A percentile compares a stretch with the other conserved stretches of the same genome.
Evolutionary conservation across 2,329 filamentous ascomycete genomes (phyloP).

Genomic region (Penicillium sp.): DNA sequence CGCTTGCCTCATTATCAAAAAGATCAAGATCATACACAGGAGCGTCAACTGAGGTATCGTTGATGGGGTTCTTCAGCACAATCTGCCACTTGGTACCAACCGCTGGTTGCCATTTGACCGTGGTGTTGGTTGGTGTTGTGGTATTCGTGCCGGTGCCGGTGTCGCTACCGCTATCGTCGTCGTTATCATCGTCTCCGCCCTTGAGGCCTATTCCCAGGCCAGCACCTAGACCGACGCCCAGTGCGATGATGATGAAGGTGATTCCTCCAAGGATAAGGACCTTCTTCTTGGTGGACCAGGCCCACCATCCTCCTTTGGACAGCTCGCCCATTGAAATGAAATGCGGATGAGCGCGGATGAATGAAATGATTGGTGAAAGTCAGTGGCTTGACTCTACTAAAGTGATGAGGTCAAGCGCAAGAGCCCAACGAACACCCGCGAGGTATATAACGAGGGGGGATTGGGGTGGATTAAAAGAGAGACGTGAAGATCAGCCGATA

Average conservation of each 20-base stretch:
- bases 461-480: background rate
- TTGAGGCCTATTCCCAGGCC: conserved; percentile 60
- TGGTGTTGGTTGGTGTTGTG: conserved; percentile 25
- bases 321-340: conserved; percentile 6
- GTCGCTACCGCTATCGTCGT: conserved; percentile 25
- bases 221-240: conserved; percentile 59
- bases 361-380: background rate
- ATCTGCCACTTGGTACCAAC: conserved; percentile 64
- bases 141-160: conserved; percentile 22
- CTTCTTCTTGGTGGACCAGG: conserved; percentile 39
- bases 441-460: background rate
- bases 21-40: conserved; percentile 64
- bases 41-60: conserved; percentile 53
- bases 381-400: background rate
- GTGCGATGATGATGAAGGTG: conserved; percentile 42
- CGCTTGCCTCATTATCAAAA: conserved; percentile 54
- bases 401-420: background rate
- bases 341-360: background rate
- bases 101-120: conserved; percentile 54
- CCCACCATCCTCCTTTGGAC: conserved; percentile 27
- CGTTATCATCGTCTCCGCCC: conserved; percentile 28
- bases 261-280: conserved; percentile 27
- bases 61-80: conserved; percentile 49
- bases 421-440: background rate
- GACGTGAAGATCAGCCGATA: conserved; percentile 3